These are phyloP conservation scores for Arachis stenosperma DNA, from an alignment of 306 rosid genomes.

Conservation along the genomic window DNA sequence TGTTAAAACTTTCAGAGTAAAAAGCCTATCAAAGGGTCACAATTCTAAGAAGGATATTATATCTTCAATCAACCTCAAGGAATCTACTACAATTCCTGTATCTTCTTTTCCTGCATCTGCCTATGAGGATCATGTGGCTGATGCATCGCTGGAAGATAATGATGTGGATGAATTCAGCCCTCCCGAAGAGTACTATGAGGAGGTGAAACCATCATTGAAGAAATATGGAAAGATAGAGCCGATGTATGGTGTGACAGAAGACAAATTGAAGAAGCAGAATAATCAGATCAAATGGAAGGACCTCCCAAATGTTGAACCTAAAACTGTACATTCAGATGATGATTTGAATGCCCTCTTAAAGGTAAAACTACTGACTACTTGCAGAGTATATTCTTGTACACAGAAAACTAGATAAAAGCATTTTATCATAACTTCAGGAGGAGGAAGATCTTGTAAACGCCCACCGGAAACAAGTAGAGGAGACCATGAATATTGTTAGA, in stretches of 20 bases:
- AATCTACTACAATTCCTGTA: slow-evolving; percentile 68
- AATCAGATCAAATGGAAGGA: slow-evolving; percentile 71
- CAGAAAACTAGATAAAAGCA: slow-evolving; percentile 1
- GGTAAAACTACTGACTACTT: slow-evolving; percentile 49
- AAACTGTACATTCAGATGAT: slow-evolving; percentile 56
- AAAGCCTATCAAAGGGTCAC: slow-evolving; percentile 86
- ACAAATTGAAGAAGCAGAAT: slow-evolving; percentile 61
- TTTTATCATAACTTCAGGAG: slow-evolving; percentile 60
- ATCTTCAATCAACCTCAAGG: slow-evolving; percentile 73
- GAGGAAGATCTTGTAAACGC: slow-evolving; percentile 89
- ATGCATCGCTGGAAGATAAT: slow-evolving; percentile 58
- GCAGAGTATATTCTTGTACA: not conserved
- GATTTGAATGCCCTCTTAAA: slow-evolving; percentile 78
- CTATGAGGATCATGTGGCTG: slow-evolving; percentile 55
- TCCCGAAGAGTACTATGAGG: slow-evolving; percentile 67
- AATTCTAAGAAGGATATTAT: slow-evolving; percentile 74
- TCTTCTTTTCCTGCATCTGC: slow-evolving; percentile 56
- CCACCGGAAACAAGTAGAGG: slow-evolving; percentile 90
- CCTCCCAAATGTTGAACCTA: slow-evolving; percentile 60
- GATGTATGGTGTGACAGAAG: slow-evolving; percentile 54
- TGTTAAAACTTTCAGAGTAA: slow-evolving; percentile 61
- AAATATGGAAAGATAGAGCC: slow-evolving; percentile 68
- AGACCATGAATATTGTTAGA: slow-evolving; percentile 83
- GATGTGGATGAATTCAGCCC: slow-evolving; percentile 68
- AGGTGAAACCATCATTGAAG: slow-evolving; percentile 64